Evolutionary conservation across 1,139 yeast genomes (phyloP).

Genomic region (Eremothecium cymbalariae): DNA sequence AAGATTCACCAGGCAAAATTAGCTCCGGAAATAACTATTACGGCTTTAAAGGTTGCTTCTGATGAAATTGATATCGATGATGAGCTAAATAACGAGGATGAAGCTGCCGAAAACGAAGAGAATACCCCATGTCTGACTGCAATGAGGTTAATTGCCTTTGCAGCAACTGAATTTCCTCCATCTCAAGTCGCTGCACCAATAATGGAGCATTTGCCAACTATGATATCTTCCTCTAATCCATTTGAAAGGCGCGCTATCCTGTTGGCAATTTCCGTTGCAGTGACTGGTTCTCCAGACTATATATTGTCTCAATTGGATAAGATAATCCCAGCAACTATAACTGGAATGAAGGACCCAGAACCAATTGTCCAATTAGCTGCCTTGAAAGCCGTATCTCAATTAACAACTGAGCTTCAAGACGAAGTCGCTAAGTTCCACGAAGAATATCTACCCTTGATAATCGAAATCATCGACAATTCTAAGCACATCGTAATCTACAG

Average conservation of each 20-base stretch:
- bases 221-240: conserved; percentile 56
- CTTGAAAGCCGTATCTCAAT: conserved; percentile 65
- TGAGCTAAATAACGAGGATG: conserved; percentile 70
- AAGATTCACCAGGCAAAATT: conserved; percentile 55
- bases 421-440: conserved; percentile 76
- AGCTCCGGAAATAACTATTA: conserved; percentile 70
- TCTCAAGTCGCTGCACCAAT: conserved; percentile 81
- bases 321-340: conserved; percentile 61
- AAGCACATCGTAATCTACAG: conserved; percentile 78
- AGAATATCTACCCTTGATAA: conserved; percentile 74
- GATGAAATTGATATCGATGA: conserved; percentile 70
- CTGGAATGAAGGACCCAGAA: conserved; percentile 74
- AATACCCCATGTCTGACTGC: conserved; percentile 73
- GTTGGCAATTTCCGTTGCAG: conserved; percentile 72
- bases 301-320: conserved; percentile 67
- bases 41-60: conserved; percentile 71
- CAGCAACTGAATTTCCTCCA: conserved; percentile 83
- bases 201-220: conserved; percentile 55
- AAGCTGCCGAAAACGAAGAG: conserved; percentile 89
- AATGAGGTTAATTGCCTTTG: conserved; percentile 67
- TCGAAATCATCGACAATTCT: conserved; percentile 79
- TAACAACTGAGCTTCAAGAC: conserved; percentile 81
- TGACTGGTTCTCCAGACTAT: conserved; percentile 92
- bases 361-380: conserved; percentile 80
- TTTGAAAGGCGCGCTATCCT: conserved; percentile 86